Base-by-base conservation (phyloP, 768 basidiomycete genomes). In the Strobilomyces confusus region DNA sequence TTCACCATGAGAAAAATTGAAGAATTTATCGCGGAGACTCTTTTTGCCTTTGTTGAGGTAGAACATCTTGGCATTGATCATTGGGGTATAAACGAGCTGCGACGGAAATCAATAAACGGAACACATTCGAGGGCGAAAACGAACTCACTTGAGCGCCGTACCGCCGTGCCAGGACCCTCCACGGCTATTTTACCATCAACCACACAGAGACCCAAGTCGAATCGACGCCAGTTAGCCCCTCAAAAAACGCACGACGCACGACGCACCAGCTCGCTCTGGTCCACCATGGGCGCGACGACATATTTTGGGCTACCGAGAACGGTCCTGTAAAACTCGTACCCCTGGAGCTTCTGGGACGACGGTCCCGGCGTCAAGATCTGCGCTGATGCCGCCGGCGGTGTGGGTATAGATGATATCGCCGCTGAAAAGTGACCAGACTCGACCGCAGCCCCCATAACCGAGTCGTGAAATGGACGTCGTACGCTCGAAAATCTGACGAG, bases 251-350 rank as follows among this genome's bases (percentile, higher is more conserved):
- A 15, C 1, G 22, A 23, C 5, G 14, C 34, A 9, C 32, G 12
- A 79, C 88, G 62, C 62, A 97, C 95, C 69, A 98, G 78, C 70
- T 98, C 95, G 64, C 89, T 92, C 74, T 97, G 93, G 69, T 98
- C 97, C 0, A 98, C 97, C 97, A 99, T 99, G 17, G 97, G 97
- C 9, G 92, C 95, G 17, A 98, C 92, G 37, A 98, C 80, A 64
- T 82, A 87, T 70, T 89, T 93, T 9, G 95, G 91, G 63, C 85
- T 86, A 9, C 89, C 87, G 23, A 98, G 76, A 1, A 91, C 80
- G 51, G 84, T 73, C 23, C 74, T 75, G 63, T 93, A 97, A 61
- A 97, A 90, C 5, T 92, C 86, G 62, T 93, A 94, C 3, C 93
- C 94, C 12, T 67, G 71, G 12, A 86, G 72, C 66, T 87, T 89